Base-by-base conservation (phyloP, 208 protist genomes). In the Trypanosoma rangeli region DNA sequence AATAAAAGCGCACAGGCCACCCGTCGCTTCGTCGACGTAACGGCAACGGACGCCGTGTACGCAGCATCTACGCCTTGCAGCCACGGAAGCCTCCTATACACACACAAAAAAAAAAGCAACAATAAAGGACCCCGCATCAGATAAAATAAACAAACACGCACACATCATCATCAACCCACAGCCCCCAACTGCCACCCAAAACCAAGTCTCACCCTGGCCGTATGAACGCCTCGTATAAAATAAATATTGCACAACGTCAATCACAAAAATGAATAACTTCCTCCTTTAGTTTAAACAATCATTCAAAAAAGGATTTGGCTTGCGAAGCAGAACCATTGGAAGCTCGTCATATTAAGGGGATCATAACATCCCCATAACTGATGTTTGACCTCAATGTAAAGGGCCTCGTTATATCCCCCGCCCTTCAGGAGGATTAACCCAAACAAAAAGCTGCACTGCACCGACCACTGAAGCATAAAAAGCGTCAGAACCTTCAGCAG, bases 371-470 rank as follows among this genome's bases (percentile, higher is more conserved):
- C 62, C 16, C 16, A 48, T 3, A 75, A 31, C 42, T 73, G 64
- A 48, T 70, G 46, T 31, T 57, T 60, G 2, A 35, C 33, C 35
- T 68, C 63, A 33, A 67, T 12, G 24, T 44, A 58, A 9, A 78
- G 26, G 5, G 71, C 68, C 2, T 70, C 56, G 29, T 24, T 5
- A 63, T 75, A 52, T 5, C 24, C 44, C 28, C 26, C 29, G n/a
- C 48, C 42, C 15, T 60, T 20, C 53, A 68, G 28, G 18, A 63
- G 44, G 29, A 73, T 58, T 44, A 90, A 53, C 16, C 81, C 84
- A 26, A 90, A 54, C n/a, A 90, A 68, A 59, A 90, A 86, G 49
- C 67, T 81, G 20, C 71, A 76, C 71, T 85, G 78, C 3, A 87
- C 48, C 29, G 80, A 79, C 68, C 73, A 72, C n/a, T 81, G 75